Percentiles rank a stretch among this genome's conserved stretches.
phyloP scores from a whole-genome alignment of 495 filamentous ascomycete genomes.

The Xylaria sp. region DNA sequence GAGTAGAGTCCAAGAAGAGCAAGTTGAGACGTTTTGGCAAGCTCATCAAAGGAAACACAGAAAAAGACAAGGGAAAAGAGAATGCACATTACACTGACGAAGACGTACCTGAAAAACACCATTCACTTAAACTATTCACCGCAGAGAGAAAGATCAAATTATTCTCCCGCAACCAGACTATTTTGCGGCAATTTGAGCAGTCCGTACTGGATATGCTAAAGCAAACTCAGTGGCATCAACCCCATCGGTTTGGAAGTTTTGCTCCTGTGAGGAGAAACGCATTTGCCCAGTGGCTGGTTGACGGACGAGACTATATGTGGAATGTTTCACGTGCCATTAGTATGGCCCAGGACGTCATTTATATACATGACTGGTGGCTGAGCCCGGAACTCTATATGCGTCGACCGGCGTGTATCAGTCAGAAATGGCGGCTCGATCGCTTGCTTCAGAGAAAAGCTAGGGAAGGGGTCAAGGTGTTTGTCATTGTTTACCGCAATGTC shows the following conservation, averaged over 20 bases:
- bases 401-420: conserved; percentile 92
- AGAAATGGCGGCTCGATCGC: conserved; percentile 97
- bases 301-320: conserved; percentile 99
- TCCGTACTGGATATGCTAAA: conserved; percentile 85
- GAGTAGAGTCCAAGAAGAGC: conserved; percentile 75
- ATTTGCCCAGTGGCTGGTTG: conserved; percentile 96
- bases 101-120: conserved; percentile 69
- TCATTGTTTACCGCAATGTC: conserved; percentile 98
- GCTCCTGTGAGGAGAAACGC: conserved; percentile 86
- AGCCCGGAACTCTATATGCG: conserved; percentile 97
- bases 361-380: conserved; percentile 99
- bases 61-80: conserved; percentile 41
- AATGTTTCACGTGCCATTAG: conserved; percentile 96
- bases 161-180: conserved; percentile 88
- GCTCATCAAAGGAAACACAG: conserved; percentile 55
- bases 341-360: conserved; percentile 97
- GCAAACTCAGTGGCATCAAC: conserved; percentile 79
- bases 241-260: conserved; percentile 91
- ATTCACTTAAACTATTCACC: conserved; percentile 82
- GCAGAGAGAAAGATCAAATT: conserved; percentile 89
- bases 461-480: conserved; percentile 96
- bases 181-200: conserved; percentile 90
- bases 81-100: conserved; percentile 59
- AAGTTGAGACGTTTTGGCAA: conserved; percentile 70
- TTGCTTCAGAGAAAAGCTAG: conserved; percentile 92